Conservation (phyloP, 805 yeast species). For the Candida succiphila region DNA sequence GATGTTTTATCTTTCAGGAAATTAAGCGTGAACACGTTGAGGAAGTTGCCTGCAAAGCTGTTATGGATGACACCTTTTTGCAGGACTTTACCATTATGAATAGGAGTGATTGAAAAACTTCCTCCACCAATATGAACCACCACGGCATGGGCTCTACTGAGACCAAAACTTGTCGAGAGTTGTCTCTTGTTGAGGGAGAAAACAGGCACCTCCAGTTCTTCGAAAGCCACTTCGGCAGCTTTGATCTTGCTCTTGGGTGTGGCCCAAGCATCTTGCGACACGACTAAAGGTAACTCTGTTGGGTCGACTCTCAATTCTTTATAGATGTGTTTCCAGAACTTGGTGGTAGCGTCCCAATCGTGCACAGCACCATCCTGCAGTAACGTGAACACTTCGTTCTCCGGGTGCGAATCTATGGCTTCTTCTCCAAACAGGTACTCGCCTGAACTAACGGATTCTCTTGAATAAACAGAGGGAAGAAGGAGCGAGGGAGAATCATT, state of each 20-base stretch:
- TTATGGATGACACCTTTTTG: conserved; percentile 56
- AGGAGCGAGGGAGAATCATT: conserved; percentile 53
- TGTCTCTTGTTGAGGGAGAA: conserved; percentile 72
- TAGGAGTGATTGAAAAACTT: conserved; percentile 63
- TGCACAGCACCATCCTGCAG: conserved; percentile 56
- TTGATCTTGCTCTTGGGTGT: conserved; percentile 44
- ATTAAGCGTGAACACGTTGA: conserved; percentile 52
- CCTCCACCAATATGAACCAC: conserved; percentile 76
- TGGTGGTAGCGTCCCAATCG: conserved; percentile 62
- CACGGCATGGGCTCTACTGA: conserved; percentile 68
- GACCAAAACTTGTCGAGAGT: conserved; percentile 66
- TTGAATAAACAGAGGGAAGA: conserved; percentile 46
- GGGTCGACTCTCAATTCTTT: conserved; percentile 31
- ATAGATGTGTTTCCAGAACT: conserved; percentile 62
- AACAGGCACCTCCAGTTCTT: conserved; percentile 62
- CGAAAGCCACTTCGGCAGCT: conserved; percentile 67
- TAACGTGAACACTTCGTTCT: conserved; percentile 45
- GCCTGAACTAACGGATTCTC: conserved; percentile 16
- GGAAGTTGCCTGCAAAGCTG: conserved; percentile 77
- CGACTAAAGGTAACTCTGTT: conserved; percentile 54
- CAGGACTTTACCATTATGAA: conserved; percentile 64
- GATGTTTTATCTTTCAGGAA: conserved; percentile 28
- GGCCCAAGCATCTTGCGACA: conserved; percentile 57
- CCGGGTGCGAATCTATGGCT: conserved; percentile 32
- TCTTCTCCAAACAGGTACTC: conserved; percentile 26